Evolutionary conservation across 2,329 filamentous ascomycete species (phyloP).

Genomic region (Ophiostoma angusticollis): DNA sequence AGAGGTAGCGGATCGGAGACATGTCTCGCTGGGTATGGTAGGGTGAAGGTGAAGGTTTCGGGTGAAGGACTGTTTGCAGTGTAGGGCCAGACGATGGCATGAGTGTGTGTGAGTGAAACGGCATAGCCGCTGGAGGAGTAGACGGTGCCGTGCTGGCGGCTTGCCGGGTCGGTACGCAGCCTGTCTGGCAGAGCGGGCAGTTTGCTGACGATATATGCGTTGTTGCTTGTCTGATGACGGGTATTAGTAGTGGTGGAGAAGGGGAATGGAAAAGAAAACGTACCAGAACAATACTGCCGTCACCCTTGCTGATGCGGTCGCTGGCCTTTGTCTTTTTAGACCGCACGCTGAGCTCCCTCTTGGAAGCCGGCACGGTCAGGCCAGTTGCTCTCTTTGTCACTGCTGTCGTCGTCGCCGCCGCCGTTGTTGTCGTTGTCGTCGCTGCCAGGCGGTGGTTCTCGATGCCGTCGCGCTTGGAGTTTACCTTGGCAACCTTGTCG

Average conservation of each 20-base stretch:
- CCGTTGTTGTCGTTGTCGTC: constrained; percentile 9
- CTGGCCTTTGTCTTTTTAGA: constrained; percentile 50
- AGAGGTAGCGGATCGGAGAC: constrained; percentile 62
- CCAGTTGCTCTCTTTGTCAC: not conserved
- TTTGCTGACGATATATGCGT: constrained; percentile 74
- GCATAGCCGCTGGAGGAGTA: constrained; percentile 59
- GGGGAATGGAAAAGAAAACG: not conserved
- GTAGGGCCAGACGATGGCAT: constrained; percentile 88
- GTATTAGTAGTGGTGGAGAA: not conserved
- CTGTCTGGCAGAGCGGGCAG: constrained; percentile 70
- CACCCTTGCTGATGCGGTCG: constrained; percentile 52
- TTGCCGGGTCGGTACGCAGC: constrained; percentile 54
- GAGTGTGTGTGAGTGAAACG: constrained; percentile 64
- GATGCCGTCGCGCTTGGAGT: constrained; percentile 33
- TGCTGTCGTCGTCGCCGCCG: not conserved
- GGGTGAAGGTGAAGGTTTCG: constrained; percentile 66
- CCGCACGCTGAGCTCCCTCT: constrained; percentile 45
- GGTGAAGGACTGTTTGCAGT: constrained; percentile 52
- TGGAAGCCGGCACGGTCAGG: constrained; percentile 20
- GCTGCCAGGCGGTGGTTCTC: constrained; percentile 23
- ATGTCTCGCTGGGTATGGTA: constrained; percentile 59
- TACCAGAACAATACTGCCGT: constrained; percentile 55
- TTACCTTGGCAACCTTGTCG: constrained; percentile 34
- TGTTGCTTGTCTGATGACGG: constrained; percentile 56
- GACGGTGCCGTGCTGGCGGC: constrained; percentile 51